Percentiles rank a stretch among this genome's conserved stretches.
phyloP scores from a whole-genome alignment of 192 early-diverging fungal species.

The Thamnidium elegans region DNA sequence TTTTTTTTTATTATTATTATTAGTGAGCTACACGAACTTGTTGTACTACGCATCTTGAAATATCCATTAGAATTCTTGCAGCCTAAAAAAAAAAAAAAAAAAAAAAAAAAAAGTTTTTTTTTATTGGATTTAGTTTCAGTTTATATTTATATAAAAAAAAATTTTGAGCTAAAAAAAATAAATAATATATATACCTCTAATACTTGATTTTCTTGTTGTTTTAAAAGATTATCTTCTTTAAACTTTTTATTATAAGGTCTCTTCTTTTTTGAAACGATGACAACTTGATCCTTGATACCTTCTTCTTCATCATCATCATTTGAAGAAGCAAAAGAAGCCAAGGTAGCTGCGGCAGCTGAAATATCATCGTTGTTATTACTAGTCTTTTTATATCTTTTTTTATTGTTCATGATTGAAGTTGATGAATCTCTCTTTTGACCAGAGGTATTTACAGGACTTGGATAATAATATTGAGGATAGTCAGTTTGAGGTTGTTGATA shows the following conservation, averaged over 20 bases:
- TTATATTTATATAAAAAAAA: no score
- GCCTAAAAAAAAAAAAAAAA: conserved; percentile 1
- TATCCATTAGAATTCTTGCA: conserved; percentile 21
- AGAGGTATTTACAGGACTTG: neutral
- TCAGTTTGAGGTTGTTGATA: neutral
- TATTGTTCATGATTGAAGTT: neutral
- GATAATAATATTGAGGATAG: conserved; percentile 1
- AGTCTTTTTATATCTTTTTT: conserved; percentile 2
- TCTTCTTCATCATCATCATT: no score
- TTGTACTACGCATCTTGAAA: conserved; percentile 9
- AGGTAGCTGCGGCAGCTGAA: conserved; percentile 14
- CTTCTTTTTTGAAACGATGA: no score
- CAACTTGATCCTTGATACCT: no score
- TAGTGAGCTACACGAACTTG: conserved; percentile 3
- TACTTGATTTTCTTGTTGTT: conserved; percentile 18
- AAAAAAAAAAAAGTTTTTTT: neutral
- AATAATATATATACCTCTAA: conserved; percentile 12
- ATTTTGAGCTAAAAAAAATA: neutral
- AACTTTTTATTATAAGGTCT: no score
- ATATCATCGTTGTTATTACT: conserved; percentile 8
- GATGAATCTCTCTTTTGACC: neutral
- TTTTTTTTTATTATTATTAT: conserved; percentile 7
- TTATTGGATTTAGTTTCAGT: no score
- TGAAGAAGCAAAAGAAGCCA: conserved; percentile 12
- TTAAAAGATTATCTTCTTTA: neutral